Base-by-base conservation (phyloP, 73 alveolate genomes). In the Paramecium sonneborni region DNA sequence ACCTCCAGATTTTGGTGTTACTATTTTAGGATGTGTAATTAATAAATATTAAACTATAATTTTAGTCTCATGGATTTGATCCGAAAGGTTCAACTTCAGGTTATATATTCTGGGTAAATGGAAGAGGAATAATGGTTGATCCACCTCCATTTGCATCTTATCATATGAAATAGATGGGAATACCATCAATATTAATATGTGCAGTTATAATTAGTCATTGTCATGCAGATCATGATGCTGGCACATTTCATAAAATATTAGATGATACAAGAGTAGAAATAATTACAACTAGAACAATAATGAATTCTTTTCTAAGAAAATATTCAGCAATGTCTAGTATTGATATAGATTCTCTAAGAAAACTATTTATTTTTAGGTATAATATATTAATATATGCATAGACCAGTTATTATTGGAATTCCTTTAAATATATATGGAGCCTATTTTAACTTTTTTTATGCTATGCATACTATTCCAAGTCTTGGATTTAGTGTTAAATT, bases 1-100 rank as follows among this genome's bases (percentile, higher is more conserved):
- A 23, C 94, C 94, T 23, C 94, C 94, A n/a, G 94, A 88, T 88
- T 88, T 88, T 88, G 94, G 94, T 43, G 84, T 88, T 43, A 88
- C 94, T 1, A 72, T 88, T 88, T 48, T 88, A 43, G 94, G 94
- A 68, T 69, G 94, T 44, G 93, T 86, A 86, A 86, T 39, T 86
- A 62, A 1, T 1, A 52, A n/a, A 14, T 18, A n/a, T 52, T 6
- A 86, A 30, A 32, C 32, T 18, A 14, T 3, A 85, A 85, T 12
- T 38, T 30, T 38, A 86, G 88, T 38, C 76, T 9, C 74, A 56
- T 88, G 94, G 94, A 24, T 88, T 88, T 30, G 94, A 88, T 70
- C 94, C 94, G 6, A 69, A 82, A 44, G 94, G 94, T 1, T 62
- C 85, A 14, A 70, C 91, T 9, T 69, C 94, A 21, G 94, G 94